Conservation (phyloP, 2,329 filamentous ascomycete genomes). For the Teratosphaeria nubilosa region DNA sequence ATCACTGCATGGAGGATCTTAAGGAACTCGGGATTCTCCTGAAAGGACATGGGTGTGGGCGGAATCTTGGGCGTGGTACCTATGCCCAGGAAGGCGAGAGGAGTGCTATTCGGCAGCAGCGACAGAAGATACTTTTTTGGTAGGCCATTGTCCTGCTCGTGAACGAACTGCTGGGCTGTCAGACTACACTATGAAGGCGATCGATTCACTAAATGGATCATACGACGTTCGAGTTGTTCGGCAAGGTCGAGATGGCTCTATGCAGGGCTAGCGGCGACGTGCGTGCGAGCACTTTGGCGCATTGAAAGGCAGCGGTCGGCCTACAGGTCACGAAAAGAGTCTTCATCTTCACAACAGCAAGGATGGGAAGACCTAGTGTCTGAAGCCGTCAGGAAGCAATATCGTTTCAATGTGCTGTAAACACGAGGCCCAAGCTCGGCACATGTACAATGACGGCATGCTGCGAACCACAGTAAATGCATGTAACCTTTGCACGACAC, state of each 20-base stretch:
- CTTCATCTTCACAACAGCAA: background rate
- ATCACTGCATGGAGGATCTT: slow-evolving; percentile 47
- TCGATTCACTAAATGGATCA: background rate
- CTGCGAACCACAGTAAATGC: background rate
- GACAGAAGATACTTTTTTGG: slow-evolving; percentile 38
- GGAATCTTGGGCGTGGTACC: slow-evolving; percentile 46
- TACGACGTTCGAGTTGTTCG: slow-evolving; percentile 14
- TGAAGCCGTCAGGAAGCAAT: background rate
- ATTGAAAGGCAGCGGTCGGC: slow-evolving; percentile 11
- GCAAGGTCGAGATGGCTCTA: slow-evolving; percentile 30
- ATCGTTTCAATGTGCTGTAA: background rate
- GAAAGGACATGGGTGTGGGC: slow-evolving; percentile 46
- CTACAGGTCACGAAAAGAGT: background rate
- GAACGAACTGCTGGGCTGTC: background rate
- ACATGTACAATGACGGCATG: background rate
- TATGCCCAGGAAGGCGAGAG: slow-evolving; percentile 44
- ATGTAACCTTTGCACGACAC: background rate
- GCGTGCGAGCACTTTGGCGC: slow-evolving; percentile 11
- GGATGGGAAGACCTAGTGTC: background rate
- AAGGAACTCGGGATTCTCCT: slow-evolving; percentile 47
- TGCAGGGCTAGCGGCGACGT: slow-evolving; percentile 13
- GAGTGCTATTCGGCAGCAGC: slow-evolving; percentile 46
- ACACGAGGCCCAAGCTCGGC: background rate
- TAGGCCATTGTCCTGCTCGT: background rate
- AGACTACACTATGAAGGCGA: background rate